These are phyloP conservation scores for Leonotis leonurus DNA, from an alignment of 257 asterid genomes.

Conservation along the genomic window DNA sequence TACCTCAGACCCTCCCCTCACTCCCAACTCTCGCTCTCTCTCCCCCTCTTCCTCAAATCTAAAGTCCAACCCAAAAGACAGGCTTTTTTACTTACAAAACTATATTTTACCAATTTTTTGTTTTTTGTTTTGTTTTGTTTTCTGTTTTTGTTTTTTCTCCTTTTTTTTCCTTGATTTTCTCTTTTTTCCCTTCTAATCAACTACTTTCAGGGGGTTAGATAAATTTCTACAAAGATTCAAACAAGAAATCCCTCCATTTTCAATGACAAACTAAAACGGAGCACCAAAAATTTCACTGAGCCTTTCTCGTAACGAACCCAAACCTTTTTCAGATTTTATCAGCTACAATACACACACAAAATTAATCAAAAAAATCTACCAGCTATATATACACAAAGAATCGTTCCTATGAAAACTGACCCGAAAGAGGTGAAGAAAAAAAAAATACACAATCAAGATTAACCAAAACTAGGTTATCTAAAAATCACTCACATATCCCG, in stretches of 20 bases:
- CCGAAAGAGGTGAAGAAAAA: too few species aligned
- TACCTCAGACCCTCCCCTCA: constrained; percentile 16
- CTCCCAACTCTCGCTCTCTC: neutral
- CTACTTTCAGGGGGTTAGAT: neutral
- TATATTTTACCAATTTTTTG: neutral
- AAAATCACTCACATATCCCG: constrained; percentile 1
- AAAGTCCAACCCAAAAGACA: neutral
- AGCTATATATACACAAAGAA: constrained; percentile 30
- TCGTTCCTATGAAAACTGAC: constrained; percentile 13
- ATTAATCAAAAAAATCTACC: neutral
- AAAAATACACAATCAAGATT: neutral
- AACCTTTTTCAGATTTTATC: constrained; percentile 11
- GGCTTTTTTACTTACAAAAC: neutral
- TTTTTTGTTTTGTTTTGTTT: neutral
- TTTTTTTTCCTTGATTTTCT: neutral
- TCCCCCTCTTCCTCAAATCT: neutral
- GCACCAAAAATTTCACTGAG: constrained; percentile 91
- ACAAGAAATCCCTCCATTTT: constrained; percentile 74
- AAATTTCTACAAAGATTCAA: constrained; percentile 25
- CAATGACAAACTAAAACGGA: constrained; percentile 70
- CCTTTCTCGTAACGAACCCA: constrained; percentile 43
- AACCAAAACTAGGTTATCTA: constrained; percentile 26
- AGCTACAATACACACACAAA: constrained; percentile 21
- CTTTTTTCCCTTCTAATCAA: neutral
- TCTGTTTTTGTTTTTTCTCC: neutral